Conservation (phyloP, 1,139 yeast species). For the Suhomyces panamericanus region DNA sequence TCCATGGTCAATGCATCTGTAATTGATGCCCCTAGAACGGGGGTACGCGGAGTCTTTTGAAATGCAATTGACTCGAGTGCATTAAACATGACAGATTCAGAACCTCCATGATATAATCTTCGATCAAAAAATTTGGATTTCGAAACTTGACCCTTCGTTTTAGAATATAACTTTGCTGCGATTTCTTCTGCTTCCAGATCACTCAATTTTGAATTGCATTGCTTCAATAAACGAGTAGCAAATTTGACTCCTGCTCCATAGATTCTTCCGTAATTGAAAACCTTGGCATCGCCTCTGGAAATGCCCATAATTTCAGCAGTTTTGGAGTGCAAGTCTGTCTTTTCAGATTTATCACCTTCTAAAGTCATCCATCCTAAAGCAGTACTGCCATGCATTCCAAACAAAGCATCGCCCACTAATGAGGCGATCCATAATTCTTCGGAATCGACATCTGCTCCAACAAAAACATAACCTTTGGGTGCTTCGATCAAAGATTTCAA, state of each 20-base stretch:
- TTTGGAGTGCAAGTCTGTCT: conserved; percentile 92
- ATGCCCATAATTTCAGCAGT: conserved; percentile 91
- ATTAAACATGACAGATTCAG: conserved; percentile 90
- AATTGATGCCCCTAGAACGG: conserved; percentile 90
- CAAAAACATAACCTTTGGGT: conserved; percentile 86
- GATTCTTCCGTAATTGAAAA: conserved; percentile 94
- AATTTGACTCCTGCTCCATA: conserved; percentile 96
- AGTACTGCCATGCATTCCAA: conserved; percentile 90
- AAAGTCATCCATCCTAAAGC: conserved; percentile 99
- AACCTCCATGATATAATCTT: conserved; percentile 81
- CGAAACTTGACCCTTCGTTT: conserved; percentile 73
- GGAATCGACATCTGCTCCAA: conserved; percentile 98
- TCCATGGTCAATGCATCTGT: conserved; percentile 75
- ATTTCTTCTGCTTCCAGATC: conserved; percentile 67
- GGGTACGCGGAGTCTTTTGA: conserved; percentile 81
- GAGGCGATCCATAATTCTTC: conserved; percentile 99
- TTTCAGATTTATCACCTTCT: conserved; percentile 89
- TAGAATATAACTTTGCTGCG: conserved; percentile 69
- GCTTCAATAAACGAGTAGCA: conserved; percentile 78
- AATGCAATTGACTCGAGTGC: conserved; percentile 85
- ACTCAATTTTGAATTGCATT: conserved; percentile 71
- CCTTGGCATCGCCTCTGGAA: conserved; percentile 87
- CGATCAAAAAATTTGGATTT: conserved; percentile 30
- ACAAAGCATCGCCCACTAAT: conserved; percentile 86
- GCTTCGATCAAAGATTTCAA: conserved; percentile 83